These are phyloP conservation scores for Phoma herbarum DNA, from an alignment of 2,329 filamentous ascomycete species.

Conservation along the genomic window DNA sequence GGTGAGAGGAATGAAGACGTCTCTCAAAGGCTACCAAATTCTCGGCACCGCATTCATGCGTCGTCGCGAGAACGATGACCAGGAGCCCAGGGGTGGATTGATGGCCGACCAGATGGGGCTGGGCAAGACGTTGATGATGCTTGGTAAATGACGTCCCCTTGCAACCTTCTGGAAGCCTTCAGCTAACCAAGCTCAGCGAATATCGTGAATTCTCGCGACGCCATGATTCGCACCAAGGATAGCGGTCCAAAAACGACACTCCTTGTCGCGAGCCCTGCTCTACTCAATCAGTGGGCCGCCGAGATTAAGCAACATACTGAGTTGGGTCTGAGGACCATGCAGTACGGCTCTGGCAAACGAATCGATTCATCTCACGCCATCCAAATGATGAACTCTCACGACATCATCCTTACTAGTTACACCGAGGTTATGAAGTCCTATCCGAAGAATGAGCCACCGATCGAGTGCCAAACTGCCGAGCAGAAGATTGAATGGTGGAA, in stretches of 20 bases:
- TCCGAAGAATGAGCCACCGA: slow-evolving; percentile 52
- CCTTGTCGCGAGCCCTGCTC: slow-evolving; percentile 53
- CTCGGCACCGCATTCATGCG: slow-evolving; percentile 65
- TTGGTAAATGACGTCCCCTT: slow-evolving; percentile 29
- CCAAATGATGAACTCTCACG: slow-evolving; percentile 31
- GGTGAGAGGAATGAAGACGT: slow-evolving; percentile 59
- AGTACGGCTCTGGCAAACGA: slow-evolving; percentile 36
- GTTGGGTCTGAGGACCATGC: slow-evolving; percentile 32
- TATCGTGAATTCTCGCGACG: slow-evolving; percentile 52
- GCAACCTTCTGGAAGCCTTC: neutral
- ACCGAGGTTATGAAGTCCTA: slow-evolving; percentile 53
- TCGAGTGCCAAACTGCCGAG: slow-evolving; percentile 47
- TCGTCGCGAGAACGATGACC: slow-evolving; percentile 54
- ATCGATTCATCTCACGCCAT: slow-evolving; percentile 30
- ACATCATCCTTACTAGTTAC: slow-evolving; percentile 56
- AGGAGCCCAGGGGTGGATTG: slow-evolving; percentile 53
- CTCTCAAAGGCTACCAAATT: slow-evolving; percentile 61
- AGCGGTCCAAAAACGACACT: slow-evolving; percentile 49
- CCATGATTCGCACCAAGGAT: slow-evolving; percentile 17
- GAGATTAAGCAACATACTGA: slow-evolving; percentile 47
- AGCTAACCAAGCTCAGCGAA: slow-evolving; percentile 46
- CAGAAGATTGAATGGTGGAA: slow-evolving; percentile 54
- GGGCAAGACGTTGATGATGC: slow-evolving; percentile 53
- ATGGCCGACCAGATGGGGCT: slow-evolving; percentile 56
- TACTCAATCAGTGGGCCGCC: slow-evolving; percentile 53